Conservation (phyloP, 192 early-diverging fungal species). For the Linnemannia exigua region DNA sequence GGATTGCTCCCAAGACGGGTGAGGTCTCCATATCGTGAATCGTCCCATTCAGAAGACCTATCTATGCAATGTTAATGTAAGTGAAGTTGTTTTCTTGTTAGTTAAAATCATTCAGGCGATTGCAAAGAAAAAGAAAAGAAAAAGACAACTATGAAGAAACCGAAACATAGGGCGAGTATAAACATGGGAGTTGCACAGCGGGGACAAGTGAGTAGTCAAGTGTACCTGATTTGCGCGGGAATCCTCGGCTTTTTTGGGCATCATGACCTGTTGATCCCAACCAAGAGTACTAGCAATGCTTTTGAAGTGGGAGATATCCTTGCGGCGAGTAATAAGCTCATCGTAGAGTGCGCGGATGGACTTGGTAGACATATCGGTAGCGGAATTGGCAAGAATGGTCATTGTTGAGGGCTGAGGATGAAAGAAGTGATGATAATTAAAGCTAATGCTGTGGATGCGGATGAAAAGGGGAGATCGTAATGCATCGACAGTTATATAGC, state of each 20-base stretch:
- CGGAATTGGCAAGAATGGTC: conserved; percentile 42
- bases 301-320: conserved; percentile 30
- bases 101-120: too few species aligned
- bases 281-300: conserved; percentile 24
- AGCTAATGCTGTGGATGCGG: too few species aligned
- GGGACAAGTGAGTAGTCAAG: too few species aligned
- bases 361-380: conserved; percentile 34
- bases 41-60: conserved; percentile 32
- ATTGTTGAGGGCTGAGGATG: conserved; percentile 35
- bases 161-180: too few species aligned
- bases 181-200: too few species aligned
- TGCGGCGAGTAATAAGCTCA: conserved; percentile 25
- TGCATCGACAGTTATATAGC: too few species aligned
- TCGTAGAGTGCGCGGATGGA: conserved; percentile 48
- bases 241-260: conserved; percentile 52
- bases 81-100: too few species aligned
- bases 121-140: background rate
- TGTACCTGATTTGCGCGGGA: conserved; percentile 27
- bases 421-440: too few species aligned
- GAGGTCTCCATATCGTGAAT: conserved; percentile 37
- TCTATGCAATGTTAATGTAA: background rate
- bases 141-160: background rate
- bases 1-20: conserved; percentile 36
- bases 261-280: conserved; percentile 60
- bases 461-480: too few species aligned